Conservation (phyloP, 768 basidiomycete genomes). For the Amanita phalloides region DNA sequence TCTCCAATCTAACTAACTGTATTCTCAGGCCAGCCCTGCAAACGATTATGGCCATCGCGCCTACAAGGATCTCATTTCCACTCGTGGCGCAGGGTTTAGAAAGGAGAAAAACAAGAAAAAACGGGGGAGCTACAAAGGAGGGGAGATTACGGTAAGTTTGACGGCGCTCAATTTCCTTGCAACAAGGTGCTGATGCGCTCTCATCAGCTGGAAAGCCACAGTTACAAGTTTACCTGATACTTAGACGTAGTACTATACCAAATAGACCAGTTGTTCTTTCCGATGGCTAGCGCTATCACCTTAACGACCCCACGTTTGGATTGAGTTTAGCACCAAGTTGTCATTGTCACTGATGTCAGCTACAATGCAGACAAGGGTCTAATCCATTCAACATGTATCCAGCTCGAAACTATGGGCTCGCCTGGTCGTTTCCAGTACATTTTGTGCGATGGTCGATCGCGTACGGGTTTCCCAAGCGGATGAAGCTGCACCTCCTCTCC, state of each 20-base stretch:
- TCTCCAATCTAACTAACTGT: neutral
- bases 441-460: neutral
- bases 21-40: conserved; percentile 39
- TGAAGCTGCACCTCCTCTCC: neutral
- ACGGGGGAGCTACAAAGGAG: conserved; percentile 86
- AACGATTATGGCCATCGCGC: conserved; percentile 89
- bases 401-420: conserved; percentile 16
- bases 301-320: too few species aligned
- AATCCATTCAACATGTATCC: conserved; percentile 34
- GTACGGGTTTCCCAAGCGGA: neutral
- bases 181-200: neutral
- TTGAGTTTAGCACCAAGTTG: too few species aligned
- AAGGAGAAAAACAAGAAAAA: conserved; percentile 99
- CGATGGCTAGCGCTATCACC: too few species aligned
- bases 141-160: conserved; percentile 79
- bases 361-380: conserved; percentile 24
- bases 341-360: too few species aligned
- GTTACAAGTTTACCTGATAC: conserved; percentile 59
- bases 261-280: too few species aligned
- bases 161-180: neutral
- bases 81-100: conserved; percentile 88
- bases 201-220: conserved; percentile 65
- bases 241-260: too few species aligned
- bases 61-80: conserved; percentile 81
- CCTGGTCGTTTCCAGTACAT: conserved; percentile 8